phyloP scores from a whole-genome alignment of 192 early-diverging fungal genomes.

The Endogone sp. region DNA sequence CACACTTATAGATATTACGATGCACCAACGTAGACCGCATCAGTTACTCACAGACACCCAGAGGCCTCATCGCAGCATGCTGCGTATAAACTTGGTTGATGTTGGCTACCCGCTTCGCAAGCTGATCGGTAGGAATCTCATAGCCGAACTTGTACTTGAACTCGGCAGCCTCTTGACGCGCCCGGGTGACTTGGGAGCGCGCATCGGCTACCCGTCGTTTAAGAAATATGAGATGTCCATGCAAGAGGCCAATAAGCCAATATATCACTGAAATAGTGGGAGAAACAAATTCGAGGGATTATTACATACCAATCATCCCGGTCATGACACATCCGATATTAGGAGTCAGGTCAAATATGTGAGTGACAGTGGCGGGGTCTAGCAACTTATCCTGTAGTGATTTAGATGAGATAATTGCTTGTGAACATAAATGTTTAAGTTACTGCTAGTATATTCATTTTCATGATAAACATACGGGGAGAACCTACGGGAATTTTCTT shows the following conservation, averaged over 20 bases:
- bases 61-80: constrained; percentile 96
- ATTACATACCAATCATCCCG: constrained; percentile 73
- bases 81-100: constrained; percentile 99
- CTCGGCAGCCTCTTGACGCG: constrained; percentile 94
- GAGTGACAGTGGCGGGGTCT: constrained; percentile 89
- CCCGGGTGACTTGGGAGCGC: constrained; percentile 87
- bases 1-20: too few relatives aligned
- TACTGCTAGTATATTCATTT: background rate
- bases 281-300: constrained; percentile 14
- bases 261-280: constrained; percentile 1
- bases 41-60: constrained; percentile 81
- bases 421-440: too few relatives aligned
- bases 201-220: constrained; percentile 69
- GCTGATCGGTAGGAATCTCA: constrained; percentile 93
- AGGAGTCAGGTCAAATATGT: constrained; percentile 89
- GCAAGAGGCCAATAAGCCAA: background rate
- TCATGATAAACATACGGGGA: background rate
- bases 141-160: constrained; percentile 99
- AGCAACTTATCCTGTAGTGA: constrained; percentile 85
- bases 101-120: constrained; percentile 97
- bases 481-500: constrained; percentile 85
- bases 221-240: constrained; percentile 5
- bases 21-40: too few relatives aligned
- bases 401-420: too few relatives aligned
- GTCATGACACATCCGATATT: constrained; percentile 98